Base-by-base conservation (phyloP, 345 rosid species). In the Pistacia vera region DNA sequence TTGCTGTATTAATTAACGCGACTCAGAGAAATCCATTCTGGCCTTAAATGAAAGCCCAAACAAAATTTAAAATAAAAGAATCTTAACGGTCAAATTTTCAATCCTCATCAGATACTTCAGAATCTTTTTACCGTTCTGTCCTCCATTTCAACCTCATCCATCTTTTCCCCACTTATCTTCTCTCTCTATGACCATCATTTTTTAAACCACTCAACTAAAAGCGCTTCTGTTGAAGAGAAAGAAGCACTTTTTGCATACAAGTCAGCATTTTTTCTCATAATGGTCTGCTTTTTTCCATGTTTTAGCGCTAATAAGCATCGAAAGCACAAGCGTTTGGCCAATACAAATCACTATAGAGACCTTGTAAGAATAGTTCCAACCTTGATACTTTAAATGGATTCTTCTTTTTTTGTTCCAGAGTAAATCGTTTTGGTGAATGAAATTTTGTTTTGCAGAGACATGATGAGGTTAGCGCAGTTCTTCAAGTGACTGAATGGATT, bases 211-310 rank as follows among this genome's bases (percentile, higher is more conserved):
- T 18, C 52, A 38, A 57, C 13, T n/a, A 33, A 70, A 70, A 70
- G 63, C 63, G 74, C 63, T 36, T 71, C 64, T 70, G 33, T 38
- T 72, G 65, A 25, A 7, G 17, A 54, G 41, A 28, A 36, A 22
- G 35, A 71, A 20, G 36, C 54, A 49, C 67, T 77, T 81, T 41
- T 74, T 13, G 33, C 52, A 61, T 72, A 67, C 67, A 73, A 73
- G 76, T 63, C 62, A 30, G 57, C 57, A 1, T 28, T 14, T 41
- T 41, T 16, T 5, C 25, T 75, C 61, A 77, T 75, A 63, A 89
- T 89, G 95, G 85, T 86, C 36, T 87, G 93, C 81, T 77, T 84
- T 84, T 75, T 82, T 38, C 81, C 81, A 44, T 91, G 91, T 81
- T 89, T 91, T 76, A 79, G 87, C 79, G 46, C 85, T 77, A 80